Conservation (phyloP, 805 yeast genomes). For the Jamesozyma lodderae region DNA sequence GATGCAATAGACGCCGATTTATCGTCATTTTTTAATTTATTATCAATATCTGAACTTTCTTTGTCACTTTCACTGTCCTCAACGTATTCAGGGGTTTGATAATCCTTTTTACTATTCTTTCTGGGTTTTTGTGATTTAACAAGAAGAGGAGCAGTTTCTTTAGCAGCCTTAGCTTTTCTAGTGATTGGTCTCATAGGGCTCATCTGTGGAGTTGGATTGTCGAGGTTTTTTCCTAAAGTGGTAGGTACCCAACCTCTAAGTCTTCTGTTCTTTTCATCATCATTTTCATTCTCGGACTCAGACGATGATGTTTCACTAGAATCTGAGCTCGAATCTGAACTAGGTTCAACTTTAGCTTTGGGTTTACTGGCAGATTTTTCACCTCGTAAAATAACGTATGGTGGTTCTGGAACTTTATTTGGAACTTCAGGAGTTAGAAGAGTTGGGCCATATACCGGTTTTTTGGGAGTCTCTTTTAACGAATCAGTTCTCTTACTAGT, state of each 20-base stretch:
- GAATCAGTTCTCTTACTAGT: too few relatives aligned
- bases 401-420: slow-evolving; percentile 1
- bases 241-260: too few relatives aligned
- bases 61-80: not conserved
- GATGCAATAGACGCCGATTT: not conserved
- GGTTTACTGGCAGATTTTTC: too few relatives aligned
- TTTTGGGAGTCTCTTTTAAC: too few relatives aligned
- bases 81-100: slow-evolving; percentile 8
- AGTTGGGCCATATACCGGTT: not conserved
- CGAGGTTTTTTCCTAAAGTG: not conserved
- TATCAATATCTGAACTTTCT: not conserved
- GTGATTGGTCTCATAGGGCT: not conserved
- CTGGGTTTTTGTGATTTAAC: too few relatives aligned
- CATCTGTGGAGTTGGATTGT: not conserved
- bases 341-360: too few relatives aligned
- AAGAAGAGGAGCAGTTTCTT: not conserved
- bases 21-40: not conserved
- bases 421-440: not conserved
- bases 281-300: too few relatives aligned
- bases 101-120: not conserved
- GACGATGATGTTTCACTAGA: too few relatives aligned
- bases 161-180: not conserved
- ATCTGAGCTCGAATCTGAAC: too few relatives aligned
- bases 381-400: not conserved
- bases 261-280: too few relatives aligned